phyloP scores from a whole-genome alignment of 163 green algal genomes.

The Trebouxia gelatinosa region DNA sequence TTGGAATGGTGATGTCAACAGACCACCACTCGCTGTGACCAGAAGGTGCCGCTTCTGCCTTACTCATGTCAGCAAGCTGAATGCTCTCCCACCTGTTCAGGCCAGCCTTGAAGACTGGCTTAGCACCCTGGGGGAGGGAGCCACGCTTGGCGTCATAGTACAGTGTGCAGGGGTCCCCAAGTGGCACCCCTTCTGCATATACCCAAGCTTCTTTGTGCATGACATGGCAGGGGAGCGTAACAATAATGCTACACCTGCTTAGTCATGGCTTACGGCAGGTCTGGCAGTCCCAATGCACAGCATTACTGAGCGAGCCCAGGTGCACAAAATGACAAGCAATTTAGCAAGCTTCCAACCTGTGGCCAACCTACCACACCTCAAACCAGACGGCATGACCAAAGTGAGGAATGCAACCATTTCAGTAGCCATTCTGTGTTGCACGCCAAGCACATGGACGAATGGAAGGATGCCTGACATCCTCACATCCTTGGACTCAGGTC shows the following conservation, averaged over 20 bases:
- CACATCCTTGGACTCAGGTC: not conserved
- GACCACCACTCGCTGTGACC: conserved; percentile 67
- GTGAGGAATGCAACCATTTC: not conserved
- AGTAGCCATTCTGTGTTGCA: not conserved
- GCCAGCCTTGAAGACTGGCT: conserved; percentile 42
- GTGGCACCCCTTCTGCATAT: conserved; percentile 27
- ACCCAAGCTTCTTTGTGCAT: too few relatives aligned
- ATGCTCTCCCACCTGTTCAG: conserved; percentile 83
- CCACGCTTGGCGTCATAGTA: conserved; percentile 46
- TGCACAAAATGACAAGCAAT: not conserved
- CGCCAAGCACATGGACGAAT: not conserved
- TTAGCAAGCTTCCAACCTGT: not conserved
- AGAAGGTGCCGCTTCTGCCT: not conserved
- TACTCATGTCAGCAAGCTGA: conserved; percentile 54
- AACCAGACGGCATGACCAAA: not conserved
- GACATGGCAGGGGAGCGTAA: too few relatives aligned
- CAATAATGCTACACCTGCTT: not conserved
- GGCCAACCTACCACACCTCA: not conserved
- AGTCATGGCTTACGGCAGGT: not conserved
- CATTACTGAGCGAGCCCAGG: not conserved
- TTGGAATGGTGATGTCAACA: conserved; percentile 16
- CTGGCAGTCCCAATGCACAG: not conserved
- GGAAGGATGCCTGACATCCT: not conserved
- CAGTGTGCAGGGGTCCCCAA: conserved; percentile 30
- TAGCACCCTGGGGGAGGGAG: conserved; percentile 25